phyloP scores from a whole-genome alignment of 768 basidiomycete genomes.

The Boletus rufocinnamomeus region DNA sequence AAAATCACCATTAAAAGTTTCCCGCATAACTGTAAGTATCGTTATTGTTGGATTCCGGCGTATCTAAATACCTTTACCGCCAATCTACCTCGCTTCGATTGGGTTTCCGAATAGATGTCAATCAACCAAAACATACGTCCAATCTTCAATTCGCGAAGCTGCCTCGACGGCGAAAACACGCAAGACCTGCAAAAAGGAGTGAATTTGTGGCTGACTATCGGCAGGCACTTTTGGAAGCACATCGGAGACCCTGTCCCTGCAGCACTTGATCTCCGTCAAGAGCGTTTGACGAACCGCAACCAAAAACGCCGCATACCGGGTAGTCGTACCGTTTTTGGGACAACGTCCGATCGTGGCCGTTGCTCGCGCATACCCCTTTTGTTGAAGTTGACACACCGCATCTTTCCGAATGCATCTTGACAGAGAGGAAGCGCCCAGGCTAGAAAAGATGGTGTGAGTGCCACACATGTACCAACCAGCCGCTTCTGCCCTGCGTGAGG shows the following conservation, averaged over 20 bases:
- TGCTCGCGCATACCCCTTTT: constrained; percentile 70
- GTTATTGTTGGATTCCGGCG: too few species aligned
- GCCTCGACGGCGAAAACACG: constrained; percentile 76
- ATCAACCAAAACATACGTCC: constrained; percentile 59
- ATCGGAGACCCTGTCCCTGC: constrained; percentile 45
- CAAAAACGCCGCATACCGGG: constrained; percentile 75
- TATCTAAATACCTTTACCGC: too few species aligned
- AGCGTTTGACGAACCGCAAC: constrained; percentile 65
- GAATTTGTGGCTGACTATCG: constrained; percentile 54
- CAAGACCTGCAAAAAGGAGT: constrained; percentile 64
- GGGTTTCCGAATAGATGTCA: too few species aligned
- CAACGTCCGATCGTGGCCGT: constrained; percentile 71
- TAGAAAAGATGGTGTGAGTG: constrained; percentile 64
- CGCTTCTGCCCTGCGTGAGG: constrained; percentile 72
- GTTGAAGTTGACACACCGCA: constrained; percentile 80
- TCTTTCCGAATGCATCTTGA: constrained; percentile 84
- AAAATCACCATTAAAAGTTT: too few species aligned
- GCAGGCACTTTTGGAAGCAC: constrained; percentile 43
- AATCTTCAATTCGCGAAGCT: constrained; percentile 60
- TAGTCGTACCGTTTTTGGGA: constrained; percentile 71
- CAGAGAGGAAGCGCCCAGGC: constrained; percentile 49
- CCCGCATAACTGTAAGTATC: too few species aligned
- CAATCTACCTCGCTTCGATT: too few species aligned
- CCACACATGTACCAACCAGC: constrained; percentile 82
- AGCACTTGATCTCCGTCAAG: constrained; percentile 51